Base-by-base conservation (phyloP, 345 rosid genomes). In the Ceriops tagal region DNA sequence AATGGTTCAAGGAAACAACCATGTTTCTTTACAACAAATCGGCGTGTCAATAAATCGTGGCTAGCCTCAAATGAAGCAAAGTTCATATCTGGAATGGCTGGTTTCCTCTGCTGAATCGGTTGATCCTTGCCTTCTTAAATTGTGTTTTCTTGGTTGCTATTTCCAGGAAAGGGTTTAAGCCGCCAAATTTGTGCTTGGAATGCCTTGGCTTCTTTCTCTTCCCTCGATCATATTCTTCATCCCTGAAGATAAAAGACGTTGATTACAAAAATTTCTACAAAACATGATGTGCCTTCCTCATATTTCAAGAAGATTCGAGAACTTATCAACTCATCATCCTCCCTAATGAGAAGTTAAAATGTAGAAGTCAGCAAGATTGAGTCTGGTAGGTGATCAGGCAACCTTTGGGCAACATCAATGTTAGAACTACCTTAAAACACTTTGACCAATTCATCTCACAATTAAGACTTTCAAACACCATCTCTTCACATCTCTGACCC, bases 201-300 rank as follows among this genome's bases (percentile, higher is more conserved):
- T 28, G 61, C 75, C 86, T 84, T 61, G 86, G 64, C 82, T 95
- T 95, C 87, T 88, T 95, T 78, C 89, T 85, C 86, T 80, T 92
- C 21, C 98, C 99, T 22, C 80, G 82, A 67, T 95, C 99, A 71
- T 92, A 95, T 72, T 92, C 96, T 72, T 87, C 93, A 67, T 92
- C 98, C 93, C 99, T 95, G 78, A 43, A 28, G 34, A 66, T 15
- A 6, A 37, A 24, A 61, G 46, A 6, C 3, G 19, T 28, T 1
- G 5, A 28, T 3, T 30, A 15, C 43, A 28, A 2, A 43, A 43
- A 43, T 43, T 10, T 3, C 49, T 43, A 11, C 5, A 61, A 53
- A 59, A n/a, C 62, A 65, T 39, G 47, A 2, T 0, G 3, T 39
- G 47, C 13, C 16, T 39, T 39, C 16, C 16, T 0, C 49, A 53